Evolutionary conservation across 2,329 filamentous ascomycete species (phyloP), one percentile per base, ranked within the genome.

Genomic region (Apiospora rasikravindrae): DNA sequence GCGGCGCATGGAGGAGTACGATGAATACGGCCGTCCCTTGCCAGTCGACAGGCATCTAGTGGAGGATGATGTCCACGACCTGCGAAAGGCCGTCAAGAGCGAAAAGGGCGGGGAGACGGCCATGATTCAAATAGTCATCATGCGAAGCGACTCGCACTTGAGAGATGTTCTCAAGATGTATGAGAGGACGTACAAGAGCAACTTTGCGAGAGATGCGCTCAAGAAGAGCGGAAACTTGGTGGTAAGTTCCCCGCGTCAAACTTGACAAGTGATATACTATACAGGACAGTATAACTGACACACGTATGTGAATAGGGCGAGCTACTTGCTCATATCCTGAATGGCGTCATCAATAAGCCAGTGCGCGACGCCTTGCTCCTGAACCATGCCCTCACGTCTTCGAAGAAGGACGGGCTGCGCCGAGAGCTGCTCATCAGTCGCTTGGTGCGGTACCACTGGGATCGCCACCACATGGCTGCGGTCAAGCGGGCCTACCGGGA

Each of bases 281-380:
- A 29, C 16, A 24, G 45, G 26, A 26, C 45, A 22, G 51, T 22
- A 10, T 47, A 33, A 51, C 49, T 67, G n/a, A 73, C 70, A 44
- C 73, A 73, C 74, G 73, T 13, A n/a, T 11, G 44, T 45, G 66
- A 67, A 77, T 73, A 98, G 95, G 96, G 96, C 75, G 96, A 99
- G 84, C 91, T 97, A 26, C 90, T 98, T 49, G 94, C 95, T 0
- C 96, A 98, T 82, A 94, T 98, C 77, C 92, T 99, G 79, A 98
- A 98, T 83, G 96, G 96, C 78, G 91, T 97, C 72, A 97, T 98
- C 85, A 98, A 98, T 84, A 93, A 93, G 73, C 95, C 96, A 7
- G 94, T 97, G 74, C 94, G 96, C 71, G 96, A 98, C 81, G 94
- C 96, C 3, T 88, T 98, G 49, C 91, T 98, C 2, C 87, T 99